A percentile compares a stretch with the other conserved stretches of the same genome.
Evolutionary conservation across 2,329 filamentous ascomycete genomes (phyloP).

Genomic region (Fusarium nygamai): DNA sequence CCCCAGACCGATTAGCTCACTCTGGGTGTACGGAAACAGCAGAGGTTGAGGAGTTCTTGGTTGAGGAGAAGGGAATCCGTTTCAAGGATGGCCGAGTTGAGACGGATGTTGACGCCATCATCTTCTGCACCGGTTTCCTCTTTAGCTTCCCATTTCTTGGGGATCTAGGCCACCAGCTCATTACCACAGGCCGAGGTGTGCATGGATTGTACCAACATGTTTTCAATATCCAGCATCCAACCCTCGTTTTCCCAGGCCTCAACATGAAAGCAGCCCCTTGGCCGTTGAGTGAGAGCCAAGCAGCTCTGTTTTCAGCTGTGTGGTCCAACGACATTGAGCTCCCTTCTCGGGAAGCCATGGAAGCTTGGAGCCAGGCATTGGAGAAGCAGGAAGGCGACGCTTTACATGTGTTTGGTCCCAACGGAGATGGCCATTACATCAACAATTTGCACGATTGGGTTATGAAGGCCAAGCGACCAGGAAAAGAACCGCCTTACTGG

Average conservation of each 20-base stretch:
- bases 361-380: constrained; percentile 71
- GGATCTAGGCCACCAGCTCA: constrained; percentile 59
- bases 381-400: constrained; percentile 61
- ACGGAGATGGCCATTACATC: constrained; percentile 72
- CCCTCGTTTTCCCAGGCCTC: constrained; percentile 79
- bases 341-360: constrained; percentile 72
- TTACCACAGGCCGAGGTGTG: constrained; percentile 76
- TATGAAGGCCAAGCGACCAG: constrained; percentile 57
- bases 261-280: constrained; percentile 91
- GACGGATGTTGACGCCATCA: constrained; percentile 74
- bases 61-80: constrained; percentile 66
- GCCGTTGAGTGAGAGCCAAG: constrained; percentile 80
- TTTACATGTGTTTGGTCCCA: constrained; percentile 45
- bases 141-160: constrained; percentile 81
- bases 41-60: constrained; percentile 67
- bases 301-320: constrained; percentile 78
- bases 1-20: constrained; percentile 56
- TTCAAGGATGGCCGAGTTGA: constrained; percentile 75
- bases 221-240: constrained; percentile 79
- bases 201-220: constrained; percentile 81
- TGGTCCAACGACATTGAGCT: constrained; percentile 77
- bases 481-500: constrained; percentile 79
- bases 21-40: constrained; percentile 62
- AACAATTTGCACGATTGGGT: constrained; percentile 75
- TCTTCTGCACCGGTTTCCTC: constrained; percentile 92